Base-by-base conservation (phyloP, 192 early-diverging fungal genomes). In the Pilaira anomala region DNA sequence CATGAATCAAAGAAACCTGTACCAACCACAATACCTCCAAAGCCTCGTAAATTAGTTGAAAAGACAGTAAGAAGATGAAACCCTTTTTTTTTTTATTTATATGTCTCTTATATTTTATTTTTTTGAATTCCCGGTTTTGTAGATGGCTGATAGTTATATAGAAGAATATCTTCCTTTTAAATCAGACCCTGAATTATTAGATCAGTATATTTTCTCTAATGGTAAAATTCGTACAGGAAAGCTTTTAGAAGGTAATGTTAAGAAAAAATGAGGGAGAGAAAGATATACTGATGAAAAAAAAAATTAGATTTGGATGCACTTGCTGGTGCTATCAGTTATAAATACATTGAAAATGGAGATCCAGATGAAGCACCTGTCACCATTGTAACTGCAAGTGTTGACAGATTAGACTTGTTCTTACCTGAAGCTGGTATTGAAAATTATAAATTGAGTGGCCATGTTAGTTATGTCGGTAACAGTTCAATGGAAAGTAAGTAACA, bases 341-440 rank as follows among this genome's bases (percentile, higher is more conserved):
- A 87, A 53, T 92, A 97, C 54, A 71, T 70, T 1, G 69, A 79
- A 24, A 78, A 75, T 56, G 40, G 68, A 29, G 55, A 53, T 11
- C 36, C 56, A 4, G 33, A 36, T 9, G 33, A 5, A 1, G 7
- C 33, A 4, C 87, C 88, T 11, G 48, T 89, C 44, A 85, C 83
- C 2, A 90, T 96, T 68, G 93, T 93, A 16, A 96, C 93, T 3
- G 94, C 94, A 0, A 80, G 87, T 18, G 84, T 97, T 11, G 94
- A 97, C 68, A 76, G 94, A 21, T 90, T 95, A 41, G 92, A 95
- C 21, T 69, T 97, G 46, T 72, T 89, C 33, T 60, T 36, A 21
- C 77, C 74, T 3, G 77, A 91, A 26, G 77, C 83, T 7, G 33
- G 33, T 36, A 67, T 84, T 8, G 80, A 87, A 60, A 89, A 97